Conservation (phyloP, 1,284 basidiomycete genomes). For the Boletus subluridellus region DNA sequence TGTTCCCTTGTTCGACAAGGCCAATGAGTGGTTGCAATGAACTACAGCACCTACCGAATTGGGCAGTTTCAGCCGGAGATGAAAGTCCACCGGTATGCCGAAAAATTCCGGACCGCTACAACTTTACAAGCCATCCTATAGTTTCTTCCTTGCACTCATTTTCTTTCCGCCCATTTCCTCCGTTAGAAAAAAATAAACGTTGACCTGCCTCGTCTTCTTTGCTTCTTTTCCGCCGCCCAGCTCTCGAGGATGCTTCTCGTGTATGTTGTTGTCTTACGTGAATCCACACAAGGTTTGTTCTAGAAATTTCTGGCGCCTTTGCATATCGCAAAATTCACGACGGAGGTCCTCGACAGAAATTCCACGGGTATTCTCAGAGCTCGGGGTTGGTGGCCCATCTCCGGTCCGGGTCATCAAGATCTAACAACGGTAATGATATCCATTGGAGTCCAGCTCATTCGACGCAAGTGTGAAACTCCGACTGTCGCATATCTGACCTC, state of each 20-base stretch:
- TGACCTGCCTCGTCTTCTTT: neutral
- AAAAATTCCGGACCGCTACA: neutral
- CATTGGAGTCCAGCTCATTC: neutral
- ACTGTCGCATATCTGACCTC: constrained; percentile 13
- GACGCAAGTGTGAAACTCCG: constrained; percentile 15
- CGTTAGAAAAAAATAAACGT: constrained; percentile 1
- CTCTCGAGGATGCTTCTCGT: constrained; percentile 2
- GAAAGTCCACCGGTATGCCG: neutral
- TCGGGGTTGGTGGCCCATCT: constrained; percentile 20
- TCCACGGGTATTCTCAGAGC: constrained; percentile 6
- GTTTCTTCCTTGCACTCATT: neutral
- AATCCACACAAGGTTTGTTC: constrained; percentile 18
- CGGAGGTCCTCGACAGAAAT: constrained; percentile 5
- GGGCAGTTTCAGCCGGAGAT: neutral
- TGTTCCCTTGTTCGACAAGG: neutral
- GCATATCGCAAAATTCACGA: neutral
- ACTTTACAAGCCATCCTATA: neutral
- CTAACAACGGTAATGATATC: neutral
- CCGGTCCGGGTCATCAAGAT: constrained; percentile 1
- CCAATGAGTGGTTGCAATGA: neutral
- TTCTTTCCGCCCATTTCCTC: neutral
- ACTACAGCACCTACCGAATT: neutral
- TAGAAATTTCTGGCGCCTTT: constrained; percentile 1
- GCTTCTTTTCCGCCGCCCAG: constrained; percentile 9
- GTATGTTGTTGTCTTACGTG: constrained; percentile 17